Evolutionary conservation across 2,329 filamentous ascomycete species (phyloP).

Genomic region (Fusarium sp.): DNA sequence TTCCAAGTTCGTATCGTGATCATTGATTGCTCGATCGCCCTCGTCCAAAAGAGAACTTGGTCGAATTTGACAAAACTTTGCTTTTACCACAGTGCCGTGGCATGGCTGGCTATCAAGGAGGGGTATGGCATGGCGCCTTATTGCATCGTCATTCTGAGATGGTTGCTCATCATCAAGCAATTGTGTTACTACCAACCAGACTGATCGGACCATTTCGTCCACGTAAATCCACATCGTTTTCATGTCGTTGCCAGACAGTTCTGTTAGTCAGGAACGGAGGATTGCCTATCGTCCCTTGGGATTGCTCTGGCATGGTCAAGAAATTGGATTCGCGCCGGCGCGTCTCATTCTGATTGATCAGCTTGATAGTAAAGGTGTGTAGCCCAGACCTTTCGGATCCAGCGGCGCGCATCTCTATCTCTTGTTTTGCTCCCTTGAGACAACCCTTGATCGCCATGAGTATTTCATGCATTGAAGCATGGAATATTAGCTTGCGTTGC

Average conservation of each 20-base stretch:
- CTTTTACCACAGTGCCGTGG: background rate
- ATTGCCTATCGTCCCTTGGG: slow-evolving; percentile 7
- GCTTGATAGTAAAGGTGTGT: slow-evolving; percentile 16
- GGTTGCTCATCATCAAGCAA: slow-evolving; percentile 39
- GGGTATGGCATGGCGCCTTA: slow-evolving; percentile 19
- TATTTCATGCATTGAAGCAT: slow-evolving; percentile 18
- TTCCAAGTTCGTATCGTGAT: slow-evolving; percentile 8
- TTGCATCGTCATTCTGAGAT: slow-evolving; percentile 40
- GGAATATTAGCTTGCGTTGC: background rate
- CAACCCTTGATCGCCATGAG: slow-evolving; percentile 2
- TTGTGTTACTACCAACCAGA: slow-evolving; percentile 2
- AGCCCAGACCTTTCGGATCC: slow-evolving; percentile 27
- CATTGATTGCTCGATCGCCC: slow-evolving; percentile 10
- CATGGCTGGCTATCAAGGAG: slow-evolving; percentile 13
- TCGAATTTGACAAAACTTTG: slow-evolving; percentile 14
- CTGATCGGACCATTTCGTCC: slow-evolving; percentile 6
- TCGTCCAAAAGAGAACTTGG: background rate
- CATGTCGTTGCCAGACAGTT: slow-evolving; percentile 22
- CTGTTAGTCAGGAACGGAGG: slow-evolving; percentile 33
- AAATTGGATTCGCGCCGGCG: slow-evolving; percentile 29
- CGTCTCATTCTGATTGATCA: slow-evolving; percentile 29
- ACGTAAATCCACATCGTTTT: slow-evolving; percentile 1
- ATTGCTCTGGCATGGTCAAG: slow-evolving; percentile 27
- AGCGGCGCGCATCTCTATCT: slow-evolving; percentile 30
- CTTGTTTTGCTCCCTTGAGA: slow-evolving; percentile 21